Evolutionary conservation across 2,329 filamentous ascomycete genomes (phyloP).

Genomic region (Leptoxyphium fumago): DNA sequence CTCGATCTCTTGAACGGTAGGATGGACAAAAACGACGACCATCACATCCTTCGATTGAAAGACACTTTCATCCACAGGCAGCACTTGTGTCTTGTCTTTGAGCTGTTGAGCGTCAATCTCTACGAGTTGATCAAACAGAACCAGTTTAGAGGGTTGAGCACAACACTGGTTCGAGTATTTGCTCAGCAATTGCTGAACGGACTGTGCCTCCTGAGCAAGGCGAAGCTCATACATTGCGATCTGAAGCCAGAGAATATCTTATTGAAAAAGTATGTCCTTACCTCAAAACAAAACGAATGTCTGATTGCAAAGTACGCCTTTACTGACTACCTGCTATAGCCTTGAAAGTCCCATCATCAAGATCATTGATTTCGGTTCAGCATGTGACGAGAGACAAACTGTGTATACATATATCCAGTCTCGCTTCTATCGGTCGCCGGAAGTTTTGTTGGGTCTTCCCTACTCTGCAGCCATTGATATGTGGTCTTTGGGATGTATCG

Average conservation of each 20-base stretch:
- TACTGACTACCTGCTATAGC: conserved; percentile 23
- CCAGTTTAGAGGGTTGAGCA: conserved; percentile 93
- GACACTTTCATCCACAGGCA: conserved; percentile 98
- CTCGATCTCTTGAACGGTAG: conserved; percentile 94
- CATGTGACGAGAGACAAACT: conserved; percentile 93
- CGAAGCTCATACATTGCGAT: conserved; percentile 93
- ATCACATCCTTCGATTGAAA: conserved; percentile 84
- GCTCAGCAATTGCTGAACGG: conserved; percentile 93
- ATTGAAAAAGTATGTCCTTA: conserved; percentile 71
- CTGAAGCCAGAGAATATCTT: conserved; percentile 96
- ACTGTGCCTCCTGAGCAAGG: conserved; percentile 83
- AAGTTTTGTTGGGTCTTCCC: conserved; percentile 85
- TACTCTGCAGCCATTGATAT: conserved; percentile 99
- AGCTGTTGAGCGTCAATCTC: conserved; percentile 88
- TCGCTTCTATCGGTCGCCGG: conserved; percentile 90
- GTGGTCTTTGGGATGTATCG: conserved; percentile 98
- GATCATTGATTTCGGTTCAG: conserved; percentile 98
- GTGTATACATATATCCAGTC: conserved; percentile 99
- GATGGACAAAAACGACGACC: conserved; percentile 97
- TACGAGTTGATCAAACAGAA: conserved; percentile 99
- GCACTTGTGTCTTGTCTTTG: conserved; percentile 91
- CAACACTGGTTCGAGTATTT: conserved; percentile 90
- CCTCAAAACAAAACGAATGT: too few species aligned
- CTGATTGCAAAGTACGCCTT: background rate
- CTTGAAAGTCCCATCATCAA: conserved; percentile 98